These are phyloP conservation scores for Rostrohypoxylon terebratum DNA, from an alignment of 495 filamentous ascomycete genomes.

Conservation along the genomic window DNA sequence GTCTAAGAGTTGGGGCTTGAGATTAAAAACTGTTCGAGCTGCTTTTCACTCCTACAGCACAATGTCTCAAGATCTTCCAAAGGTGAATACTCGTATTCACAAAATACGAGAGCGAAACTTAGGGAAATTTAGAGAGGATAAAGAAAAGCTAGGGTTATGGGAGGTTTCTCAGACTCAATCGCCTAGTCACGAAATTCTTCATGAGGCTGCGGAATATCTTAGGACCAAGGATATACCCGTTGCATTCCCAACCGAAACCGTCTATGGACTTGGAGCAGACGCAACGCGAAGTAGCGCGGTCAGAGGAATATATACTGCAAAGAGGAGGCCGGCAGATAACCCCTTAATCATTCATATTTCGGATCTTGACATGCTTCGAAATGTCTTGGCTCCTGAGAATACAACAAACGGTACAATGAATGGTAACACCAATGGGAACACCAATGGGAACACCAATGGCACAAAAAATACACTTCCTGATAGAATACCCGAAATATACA, in stretches of 20 bases:
- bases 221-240: constrained; percentile 76
- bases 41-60: constrained; percentile 43
- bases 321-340: constrained; percentile 91
- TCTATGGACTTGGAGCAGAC: constrained; percentile 96
- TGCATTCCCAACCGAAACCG: constrained; percentile 97
- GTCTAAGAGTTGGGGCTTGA: constrained; percentile 18
- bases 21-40: constrained; percentile 41
- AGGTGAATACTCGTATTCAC: constrained; percentile 32
- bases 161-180: constrained; percentile 40
- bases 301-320: constrained; percentile 89
- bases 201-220: constrained; percentile 69
- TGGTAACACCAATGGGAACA: neutral
- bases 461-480: constrained; percentile 49
- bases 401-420: constrained; percentile 43
- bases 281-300: constrained; percentile 87
- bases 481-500: constrained; percentile 83
- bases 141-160: constrained; percentile 44
- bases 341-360: constrained; percentile 93
- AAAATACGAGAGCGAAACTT: constrained; percentile 33
- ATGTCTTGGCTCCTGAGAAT: constrained; percentile 60
- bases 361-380: constrained; percentile 80
- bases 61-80: constrained; percentile 47
- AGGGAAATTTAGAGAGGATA: constrained; percentile 42
- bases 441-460: constrained; percentile 38
- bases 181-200: constrained; percentile 50